phyloP scores from a whole-genome alignment of 1,284 basidiomycete genomes.

The Microbotryum violaceum region DNA sequence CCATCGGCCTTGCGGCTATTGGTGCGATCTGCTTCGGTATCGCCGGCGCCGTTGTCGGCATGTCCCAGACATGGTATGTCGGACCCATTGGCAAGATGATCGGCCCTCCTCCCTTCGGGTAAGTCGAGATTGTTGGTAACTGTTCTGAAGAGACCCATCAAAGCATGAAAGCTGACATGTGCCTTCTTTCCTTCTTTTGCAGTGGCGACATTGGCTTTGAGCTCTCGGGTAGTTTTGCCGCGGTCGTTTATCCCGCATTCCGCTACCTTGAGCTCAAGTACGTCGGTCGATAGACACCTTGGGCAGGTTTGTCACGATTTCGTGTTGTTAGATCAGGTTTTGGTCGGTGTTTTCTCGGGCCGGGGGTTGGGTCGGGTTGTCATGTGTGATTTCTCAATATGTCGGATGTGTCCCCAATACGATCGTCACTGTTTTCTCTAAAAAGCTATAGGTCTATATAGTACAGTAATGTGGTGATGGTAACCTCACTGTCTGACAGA shows the following conservation, averaged over 20 bases:
- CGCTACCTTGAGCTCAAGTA: constrained; percentile 37
- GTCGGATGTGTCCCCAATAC: no score
- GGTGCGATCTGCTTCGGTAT: constrained; percentile 35
- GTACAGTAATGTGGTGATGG: no score
- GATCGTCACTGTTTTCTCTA: no score
- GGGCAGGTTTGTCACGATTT: no score
- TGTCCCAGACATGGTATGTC: constrained; percentile 40
- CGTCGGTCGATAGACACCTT: constrained; percentile 33
- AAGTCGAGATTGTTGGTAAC: background rate
- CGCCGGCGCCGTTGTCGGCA: constrained; percentile 39
- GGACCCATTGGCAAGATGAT: constrained; percentile 34
- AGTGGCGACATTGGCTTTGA: constrained; percentile 39
- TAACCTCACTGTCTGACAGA: no score
- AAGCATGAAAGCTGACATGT: constrained; percentile 11
- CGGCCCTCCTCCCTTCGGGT: constrained; percentile 7
- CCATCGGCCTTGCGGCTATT: constrained; percentile 38
- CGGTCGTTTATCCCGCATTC: constrained; percentile 37
- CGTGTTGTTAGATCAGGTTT: no score
- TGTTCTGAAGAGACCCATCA: background rate
- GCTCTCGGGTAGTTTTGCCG: constrained; percentile 38
- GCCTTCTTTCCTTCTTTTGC: constrained; percentile 14
- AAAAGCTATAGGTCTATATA: no score
- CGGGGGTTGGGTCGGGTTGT: no score
- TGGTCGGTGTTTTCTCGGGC: no score
- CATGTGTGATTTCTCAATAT: no score